Conservation (phyloP, 352 stramenopile genomes). For the Pythium coloratum region DNA sequence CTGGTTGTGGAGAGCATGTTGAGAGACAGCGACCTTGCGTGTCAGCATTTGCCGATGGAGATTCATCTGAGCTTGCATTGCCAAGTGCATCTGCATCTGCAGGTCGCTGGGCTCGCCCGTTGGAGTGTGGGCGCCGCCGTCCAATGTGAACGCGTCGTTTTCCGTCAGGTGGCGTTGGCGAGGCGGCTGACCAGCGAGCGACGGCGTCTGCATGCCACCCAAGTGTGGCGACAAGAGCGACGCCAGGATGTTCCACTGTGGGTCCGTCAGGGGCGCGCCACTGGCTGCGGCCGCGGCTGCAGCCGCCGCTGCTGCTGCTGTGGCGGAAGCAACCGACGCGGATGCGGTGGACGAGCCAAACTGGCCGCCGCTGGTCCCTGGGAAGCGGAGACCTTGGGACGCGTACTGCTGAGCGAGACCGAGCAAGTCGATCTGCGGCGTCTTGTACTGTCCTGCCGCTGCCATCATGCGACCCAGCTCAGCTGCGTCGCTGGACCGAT, state of each 20-base stretch:
- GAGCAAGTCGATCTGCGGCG: slow-evolving; percentile 10
- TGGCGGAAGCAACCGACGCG: slow-evolving; percentile 11
- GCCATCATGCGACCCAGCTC: slow-evolving; percentile 3
- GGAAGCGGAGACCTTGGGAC: slow-evolving; percentile 10
- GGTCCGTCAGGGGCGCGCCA: slow-evolving; percentile 43
- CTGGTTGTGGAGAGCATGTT: slow-evolving; percentile 41
- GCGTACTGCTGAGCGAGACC: slow-evolving; percentile 26
- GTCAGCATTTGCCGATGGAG: slow-evolving; percentile 83
- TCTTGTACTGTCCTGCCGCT: background rate
- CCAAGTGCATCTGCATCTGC: slow-evolving; percentile 84
- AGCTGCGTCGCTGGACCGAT: background rate
- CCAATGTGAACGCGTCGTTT: slow-evolving; percentile 52
- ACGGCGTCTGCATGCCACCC: slow-evolving; percentile 19
- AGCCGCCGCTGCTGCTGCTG: slow-evolving; percentile 19
- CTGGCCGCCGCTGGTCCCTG: slow-evolving; percentile 1
- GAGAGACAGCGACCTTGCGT: slow-evolving; percentile 78
- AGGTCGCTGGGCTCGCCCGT: slow-evolving; percentile 55
- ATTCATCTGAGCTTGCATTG: slow-evolving; percentile 89
- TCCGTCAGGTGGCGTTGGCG: slow-evolving; percentile 20
- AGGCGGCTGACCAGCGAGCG: slow-evolving; percentile 3
- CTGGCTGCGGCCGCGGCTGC: slow-evolving; percentile 22
- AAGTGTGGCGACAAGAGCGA: slow-evolving; percentile 79
- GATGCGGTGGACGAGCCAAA: slow-evolving; percentile 15
- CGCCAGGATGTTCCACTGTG: slow-evolving; percentile 75
- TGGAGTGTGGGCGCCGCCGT: slow-evolving; percentile 48